These are phyloP conservation scores for Cadophora sp. DNA, from an alignment of 2,329 filamentous ascomycete genomes.

Conservation along the genomic window DNA sequence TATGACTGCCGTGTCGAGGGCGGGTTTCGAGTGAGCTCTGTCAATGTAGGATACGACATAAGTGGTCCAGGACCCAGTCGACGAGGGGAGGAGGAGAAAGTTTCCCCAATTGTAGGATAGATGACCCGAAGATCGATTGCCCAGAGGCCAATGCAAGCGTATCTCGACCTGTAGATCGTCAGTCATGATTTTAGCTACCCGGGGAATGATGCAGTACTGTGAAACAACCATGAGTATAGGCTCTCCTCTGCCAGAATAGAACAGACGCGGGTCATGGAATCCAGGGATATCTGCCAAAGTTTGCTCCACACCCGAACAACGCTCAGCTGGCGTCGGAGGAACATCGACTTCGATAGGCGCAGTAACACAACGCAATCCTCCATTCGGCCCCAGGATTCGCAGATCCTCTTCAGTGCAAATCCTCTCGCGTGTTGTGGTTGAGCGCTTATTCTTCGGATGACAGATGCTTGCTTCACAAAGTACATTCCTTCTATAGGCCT, in stretches of 20 bases:
- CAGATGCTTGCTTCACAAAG: slow-evolving; percentile 50
- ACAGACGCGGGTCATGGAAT: slow-evolving; percentile 51
- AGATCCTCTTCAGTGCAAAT: slow-evolving; percentile 46
- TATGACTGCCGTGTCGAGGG: slow-evolving; percentile 44
- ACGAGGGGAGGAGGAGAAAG: slow-evolving; percentile 34
- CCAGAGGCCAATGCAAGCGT: slow-evolving; percentile 40
- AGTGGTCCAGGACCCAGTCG: slow-evolving; percentile 37
- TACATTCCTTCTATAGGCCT: slow-evolving; percentile 48
- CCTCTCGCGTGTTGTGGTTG: slow-evolving; percentile 35
- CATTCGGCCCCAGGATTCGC: slow-evolving; percentile 43
- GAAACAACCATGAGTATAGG: slow-evolving; percentile 49
- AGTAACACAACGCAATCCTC: slow-evolving; percentile 46
- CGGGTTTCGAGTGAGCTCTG: slow-evolving; percentile 50
- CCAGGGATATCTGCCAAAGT: slow-evolving; percentile 48
- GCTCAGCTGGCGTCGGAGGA: slow-evolving; percentile 48
- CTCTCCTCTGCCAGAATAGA: slow-evolving; percentile 50
- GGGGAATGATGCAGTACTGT: slow-evolving; percentile 38
- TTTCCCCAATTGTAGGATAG: slow-evolving; percentile 31
- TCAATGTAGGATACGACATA: slow-evolving; percentile 43
- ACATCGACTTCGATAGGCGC: slow-evolving; percentile 45
- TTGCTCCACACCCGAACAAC: slow-evolving; percentile 45
- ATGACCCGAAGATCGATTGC: slow-evolving; percentile 37
- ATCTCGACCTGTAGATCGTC: slow-evolving; percentile 32
- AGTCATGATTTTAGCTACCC: slow-evolving; percentile 33
- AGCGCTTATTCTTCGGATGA: slow-evolving; percentile 31